Conservation (phyloP, 2,329 filamentous ascomycete genomes). For the Cadophora gregata region DNA sequence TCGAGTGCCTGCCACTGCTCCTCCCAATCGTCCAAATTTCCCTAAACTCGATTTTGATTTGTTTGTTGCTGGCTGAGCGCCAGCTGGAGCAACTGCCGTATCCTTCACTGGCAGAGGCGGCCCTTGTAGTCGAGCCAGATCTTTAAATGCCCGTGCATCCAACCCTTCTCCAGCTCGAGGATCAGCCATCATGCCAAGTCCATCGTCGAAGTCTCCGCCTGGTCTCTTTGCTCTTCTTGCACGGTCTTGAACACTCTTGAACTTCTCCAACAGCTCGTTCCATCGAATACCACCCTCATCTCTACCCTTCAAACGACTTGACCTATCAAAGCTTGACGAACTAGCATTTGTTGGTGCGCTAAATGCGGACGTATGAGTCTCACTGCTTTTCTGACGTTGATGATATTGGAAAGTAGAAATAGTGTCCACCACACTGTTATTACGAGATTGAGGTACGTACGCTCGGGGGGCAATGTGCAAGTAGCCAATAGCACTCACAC, state of each 20-base stretch:
- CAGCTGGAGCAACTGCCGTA: slow-evolving; percentile 48
- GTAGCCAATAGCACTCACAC: slow-evolving; percentile 95
- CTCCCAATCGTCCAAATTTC: slow-evolving; percentile 73
- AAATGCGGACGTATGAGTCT: slow-evolving; percentile 44
- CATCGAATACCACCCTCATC: slow-evolving; percentile 88
- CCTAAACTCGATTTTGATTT: slow-evolving; percentile 70
- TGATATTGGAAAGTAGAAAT: slow-evolving; percentile 43
- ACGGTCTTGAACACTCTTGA: slow-evolving; percentile 87
- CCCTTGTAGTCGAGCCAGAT: slow-evolving; percentile 43
- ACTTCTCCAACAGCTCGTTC: slow-evolving; percentile 93
- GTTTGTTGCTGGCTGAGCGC: slow-evolving; percentile 48
- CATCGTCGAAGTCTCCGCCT: slow-evolving; percentile 53
- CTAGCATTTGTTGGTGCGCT: slow-evolving; percentile 55
- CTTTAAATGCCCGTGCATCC: slow-evolving; percentile 45
- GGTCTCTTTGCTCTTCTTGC: slow-evolving; percentile 73
- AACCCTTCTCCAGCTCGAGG: slow-evolving; percentile 42
- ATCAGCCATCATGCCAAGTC: slow-evolving; percentile 56
- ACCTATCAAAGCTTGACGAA: slow-evolving; percentile 68
- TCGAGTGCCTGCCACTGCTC: slow-evolving; percentile 64
- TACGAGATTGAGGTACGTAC: slow-evolving; percentile 62
- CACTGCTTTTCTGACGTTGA: slow-evolving; percentile 42
- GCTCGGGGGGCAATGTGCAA: slow-evolving; percentile 81
- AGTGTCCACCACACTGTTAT: slow-evolving; percentile 43
- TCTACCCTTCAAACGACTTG: slow-evolving; percentile 78
- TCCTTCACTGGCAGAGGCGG: slow-evolving; percentile 59